Base-by-base conservation (phyloP, 2,329 filamentous ascomycete genomes). In the Aspergillus floridensis region DNA sequence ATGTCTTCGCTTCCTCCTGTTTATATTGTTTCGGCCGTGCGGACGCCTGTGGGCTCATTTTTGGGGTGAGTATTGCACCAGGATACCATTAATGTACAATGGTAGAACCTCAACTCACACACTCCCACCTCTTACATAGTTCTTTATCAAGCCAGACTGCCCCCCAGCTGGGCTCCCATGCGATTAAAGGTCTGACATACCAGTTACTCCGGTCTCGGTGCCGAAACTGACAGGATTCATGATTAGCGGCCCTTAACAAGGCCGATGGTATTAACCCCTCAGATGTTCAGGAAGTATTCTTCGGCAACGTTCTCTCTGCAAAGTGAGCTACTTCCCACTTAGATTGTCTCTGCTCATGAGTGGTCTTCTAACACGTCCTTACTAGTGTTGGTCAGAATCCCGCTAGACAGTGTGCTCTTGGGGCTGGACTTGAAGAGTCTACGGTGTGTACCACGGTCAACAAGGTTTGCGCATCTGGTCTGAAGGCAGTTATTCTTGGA, bases 271-370 rank as follows among this genome's bases (percentile, higher is more conserved):
- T 99, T 80, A 93, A 96, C 81, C 84, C 92, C 57, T 87, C 92
- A 71, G 87, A 96, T 75, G 91, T 99, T 59, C 88, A 99, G 75
- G 95, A 99, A 78, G 92, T 99, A 74, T 96, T 95, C 83, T 96
- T 97, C 74, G 95, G 95, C 78, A 99, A 99, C 82, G 95, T 99
- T 67, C 86, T 99, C 71, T 96, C 93, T 61, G 95, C 93, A 76
- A 93, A 93, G 93, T 96, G 84, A 70, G 83, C 72, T 41, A 35
- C 10, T 51, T 51, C 35, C 44, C 32, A 22, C 47, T 38, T 57
- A 51, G 35, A 31, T 38, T 41, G 46, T 53, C 41, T 7, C 51
- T 32, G 7, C 24, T 31, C 4, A 53, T 53, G 53, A 58, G 41
- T 52, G 62, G 26, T 35, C 32, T 63, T 29, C 48, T 57, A 14